Base-by-base conservation (phyloP, 345 rosid species). In the Hibiscus mutabilis region DNA sequence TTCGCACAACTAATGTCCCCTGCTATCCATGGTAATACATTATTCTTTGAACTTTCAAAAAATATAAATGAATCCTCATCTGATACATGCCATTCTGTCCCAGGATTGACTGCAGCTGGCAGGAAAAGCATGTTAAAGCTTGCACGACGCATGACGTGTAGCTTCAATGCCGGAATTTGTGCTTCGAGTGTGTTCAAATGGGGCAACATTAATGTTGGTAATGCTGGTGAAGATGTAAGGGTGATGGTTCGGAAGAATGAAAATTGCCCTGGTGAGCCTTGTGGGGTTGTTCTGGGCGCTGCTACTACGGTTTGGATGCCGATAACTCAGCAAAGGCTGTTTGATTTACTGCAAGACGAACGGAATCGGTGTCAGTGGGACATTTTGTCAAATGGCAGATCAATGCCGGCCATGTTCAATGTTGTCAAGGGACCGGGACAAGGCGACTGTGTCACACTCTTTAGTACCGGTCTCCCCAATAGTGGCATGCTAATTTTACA, bases 281-380 rank as follows among this genome's bases (percentile, higher is more conserved):
- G 83, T 25, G 93, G 93, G 7, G 79, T 88, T 60, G 83, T 86
- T 4, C 56, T 88, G 59, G 86, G 93, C 49, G 89, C 90, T 21
- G 77, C 93, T 1, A 88, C 93, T 24, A 84, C 93, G 2, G 87
- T 86, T 21, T 88, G 90, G 93, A 81, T 88, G 22, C 89, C 86
- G 0, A 84, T 81, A 42, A 77, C 90, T 3, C 87, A 86, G 6
- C 86, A 83, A 10, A 73, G 80, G 35, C 76, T 88, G n/a, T 88
- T 86, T 25, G 85, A 86, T 71, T 88, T 86, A 72, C 80, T 88
- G 42, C 68, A 86, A 14, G 79, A 86, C 25, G 90, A 84, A 66
- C 86, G 82, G 67, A 74, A 83, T 57, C 79, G 93, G 68, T 77
- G 82, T 68, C 85, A 88, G 71, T 86, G 93, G 93, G 93, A 88